Evolutionary conservation across 2,329 filamentous ascomycete species (phyloP), one percentile per base, ranked within the genome.

Genomic region (Penicillium griseofulvum): DNA sequence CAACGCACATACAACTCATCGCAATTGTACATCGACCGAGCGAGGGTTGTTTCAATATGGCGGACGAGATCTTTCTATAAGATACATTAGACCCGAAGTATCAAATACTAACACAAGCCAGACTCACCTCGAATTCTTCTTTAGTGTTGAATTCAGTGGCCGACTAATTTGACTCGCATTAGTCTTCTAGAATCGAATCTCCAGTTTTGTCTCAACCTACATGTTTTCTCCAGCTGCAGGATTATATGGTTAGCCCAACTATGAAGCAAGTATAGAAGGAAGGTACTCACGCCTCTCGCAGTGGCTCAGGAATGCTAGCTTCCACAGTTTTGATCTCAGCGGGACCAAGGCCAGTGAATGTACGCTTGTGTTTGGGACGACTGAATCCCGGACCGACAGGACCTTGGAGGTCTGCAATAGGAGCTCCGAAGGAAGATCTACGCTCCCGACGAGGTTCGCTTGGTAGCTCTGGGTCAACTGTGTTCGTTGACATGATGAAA

Each of bases 11-110:
- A 83, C 74, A 81, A 75, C 77, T 99, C 94, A 79, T 99, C 92
- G 77, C 94, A 99, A 77, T 99, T 99, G 84, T 93, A 97, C 74
- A 99, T 85, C 69, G 92, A 97, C 58, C 94, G 90, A 59, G 94
- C 94, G 58, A 99, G 83, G 3, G 92, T 96, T 3, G 94, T 97
- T 78, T 99, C 94, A 69, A 99, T 90, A 80, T 99, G 94, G 63
- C 88, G 87, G 61, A 99, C 91, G 54, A 95, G 83, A 71, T 96
- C 92, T 72, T 80, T 85, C 80, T 94, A 81, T 22, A 22, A 53
- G n/a, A 5, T 11, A 28, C 11, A 47, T 62, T 33, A 64, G 57
- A 22, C 14, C 19, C 14, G 14, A 26, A 17, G 16, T 17, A 24
- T 19, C 7, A 11, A 58, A 7, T 12, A n/a, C 34, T 31, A 33